Evolutionary conservation across 23 red algal species (phyloP), one percentile per base, ranked within the genome.

Genomic region (Cyanidiococcus yangmingshanensis): DNA sequence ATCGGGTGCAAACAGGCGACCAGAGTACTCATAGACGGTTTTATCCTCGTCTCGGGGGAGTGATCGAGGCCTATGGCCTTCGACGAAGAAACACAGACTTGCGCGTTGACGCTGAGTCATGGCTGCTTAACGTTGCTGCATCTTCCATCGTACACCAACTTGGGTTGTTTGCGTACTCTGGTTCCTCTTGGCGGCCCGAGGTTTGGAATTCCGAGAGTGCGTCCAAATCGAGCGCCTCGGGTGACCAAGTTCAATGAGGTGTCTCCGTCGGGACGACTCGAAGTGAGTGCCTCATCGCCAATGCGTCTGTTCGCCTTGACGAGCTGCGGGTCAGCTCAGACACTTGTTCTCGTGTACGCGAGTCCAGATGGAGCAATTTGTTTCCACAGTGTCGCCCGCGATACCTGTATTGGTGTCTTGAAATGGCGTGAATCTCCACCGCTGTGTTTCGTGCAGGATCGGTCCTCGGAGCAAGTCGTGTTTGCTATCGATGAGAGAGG

Each of bases 11-110:
- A 71, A 35, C 27, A 12, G 63, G n/a, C 63, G 32, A 71, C n/a
- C n/a, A 7, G n/a, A 7, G 7, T 3, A 2, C 63, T 12, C 7
- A 12, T 7, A 25, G 27, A 12, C 63, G 63, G 3, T 71, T 71
- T 29, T 71, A 71, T 71, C 63, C 63, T 7, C 63, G 63, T 7
- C 63, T 71, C 16, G 63, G 63, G 3, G 63, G 63, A 12, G 3
- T 29, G n/a, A 71, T 71, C 27, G 3, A 71, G 7, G 63, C 16
- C 63, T n/a, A 71, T 71, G 3, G 63, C 63, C 12, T 12, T 32
- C 16, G 63, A 71, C 3, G 12, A 3, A 29, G 12, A 54, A 21
- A 54, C 45, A 7, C 45, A 54, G 21, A 54, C 45, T 21, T 7
- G 12, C 7, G 45, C 45, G 45, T 21, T 54, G 21, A 54, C 45